Evolutionary conservation across 371 early-diverging fungal species (phyloP).

Genomic region (Apophysomyces variabilis): DNA sequence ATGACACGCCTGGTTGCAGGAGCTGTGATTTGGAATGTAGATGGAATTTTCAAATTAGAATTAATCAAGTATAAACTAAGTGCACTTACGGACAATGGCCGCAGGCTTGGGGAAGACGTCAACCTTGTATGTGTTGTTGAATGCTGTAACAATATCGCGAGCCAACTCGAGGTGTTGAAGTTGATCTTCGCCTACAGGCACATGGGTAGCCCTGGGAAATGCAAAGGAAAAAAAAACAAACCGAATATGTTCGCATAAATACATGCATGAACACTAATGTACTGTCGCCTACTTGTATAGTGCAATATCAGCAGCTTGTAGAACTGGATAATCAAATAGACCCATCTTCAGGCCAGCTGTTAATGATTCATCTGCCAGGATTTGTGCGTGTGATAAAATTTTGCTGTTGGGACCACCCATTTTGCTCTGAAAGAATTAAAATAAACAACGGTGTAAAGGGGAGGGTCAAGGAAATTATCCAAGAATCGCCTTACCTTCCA

Average conservation of each 20-base stretch:
- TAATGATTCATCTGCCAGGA: constrained; percentile 51
- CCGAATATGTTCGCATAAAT: not conserved
- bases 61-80: too few relatives aligned
- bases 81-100: constrained; percentile 64
- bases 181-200: constrained; percentile 96
- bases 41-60: too few relatives aligned
- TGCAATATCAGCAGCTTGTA: constrained; percentile 95
- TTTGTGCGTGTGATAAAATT: constrained; percentile 38
- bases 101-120: constrained; percentile 72
- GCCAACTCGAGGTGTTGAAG: constrained; percentile 91
- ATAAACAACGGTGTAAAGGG: not conserved
- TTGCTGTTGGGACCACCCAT: constrained; percentile 36
- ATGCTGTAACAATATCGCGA: constrained; percentile 71
- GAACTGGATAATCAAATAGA: constrained; percentile 89
- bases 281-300: constrained; percentile 68
- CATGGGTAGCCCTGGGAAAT: constrained; percentile 74
- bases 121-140: constrained; percentile 72
- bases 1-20: constrained; percentile 79
- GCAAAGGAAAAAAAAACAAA: too few relatives aligned
- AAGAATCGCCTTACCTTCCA: constrained; percentile 75
- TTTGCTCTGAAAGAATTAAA: constrained; percentile 41
- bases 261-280: not conserved
- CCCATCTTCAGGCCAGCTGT: constrained; percentile 73
- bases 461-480: not conserved
- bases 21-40: constrained; percentile 10